Evolutionary conservation across 495 filamentous ascomycete species (phyloP).

Genomic region (Choiromyces venosus): DNA sequence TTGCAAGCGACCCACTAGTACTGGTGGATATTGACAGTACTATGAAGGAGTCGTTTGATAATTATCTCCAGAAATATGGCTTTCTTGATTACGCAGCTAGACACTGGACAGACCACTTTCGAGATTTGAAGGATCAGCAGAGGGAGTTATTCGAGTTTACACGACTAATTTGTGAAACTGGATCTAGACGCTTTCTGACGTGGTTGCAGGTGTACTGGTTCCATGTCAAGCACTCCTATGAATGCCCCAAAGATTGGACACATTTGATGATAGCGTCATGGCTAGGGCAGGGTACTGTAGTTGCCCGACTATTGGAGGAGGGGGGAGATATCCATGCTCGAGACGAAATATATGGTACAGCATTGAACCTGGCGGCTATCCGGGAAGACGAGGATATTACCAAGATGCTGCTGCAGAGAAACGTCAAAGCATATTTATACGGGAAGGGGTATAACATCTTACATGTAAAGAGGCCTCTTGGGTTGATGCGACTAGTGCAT

Average conservation of each 20-base stretch:
- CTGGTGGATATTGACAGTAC: not conserved
- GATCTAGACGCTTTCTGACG: conserved; percentile 1
- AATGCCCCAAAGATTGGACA: not conserved
- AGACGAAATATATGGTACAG: not conserved
- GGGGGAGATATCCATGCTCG: not conserved
- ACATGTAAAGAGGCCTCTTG: not conserved
- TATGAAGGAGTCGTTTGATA: not conserved
- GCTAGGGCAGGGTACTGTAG: not conserved
- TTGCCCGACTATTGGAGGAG: not conserved
- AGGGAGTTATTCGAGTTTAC: not conserved
- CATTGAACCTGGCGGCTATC: not conserved
- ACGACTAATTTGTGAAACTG: not conserved
- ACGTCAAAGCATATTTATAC: not conserved
- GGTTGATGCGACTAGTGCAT: not conserved
- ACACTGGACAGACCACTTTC: not conserved
- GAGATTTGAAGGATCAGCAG: not conserved
- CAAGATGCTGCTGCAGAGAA: not conserved
- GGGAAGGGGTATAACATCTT: not conserved
- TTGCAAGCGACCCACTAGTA: conserved; percentile 4
- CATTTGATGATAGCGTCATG: not conserved
- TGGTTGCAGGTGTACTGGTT: conserved; percentile 16
- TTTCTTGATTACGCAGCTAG: conserved; percentile 4
- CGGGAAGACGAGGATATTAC: not conserved
- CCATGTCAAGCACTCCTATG: no score
- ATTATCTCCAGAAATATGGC: conserved; percentile 1